Percentiles rank a stretch among this genome's conserved stretches.
These are phyloP conservation scores for Hypoxylon rickii DNA, from an alignment of 495 filamentous ascomycete genomes.

Conservation along the genomic window DNA sequence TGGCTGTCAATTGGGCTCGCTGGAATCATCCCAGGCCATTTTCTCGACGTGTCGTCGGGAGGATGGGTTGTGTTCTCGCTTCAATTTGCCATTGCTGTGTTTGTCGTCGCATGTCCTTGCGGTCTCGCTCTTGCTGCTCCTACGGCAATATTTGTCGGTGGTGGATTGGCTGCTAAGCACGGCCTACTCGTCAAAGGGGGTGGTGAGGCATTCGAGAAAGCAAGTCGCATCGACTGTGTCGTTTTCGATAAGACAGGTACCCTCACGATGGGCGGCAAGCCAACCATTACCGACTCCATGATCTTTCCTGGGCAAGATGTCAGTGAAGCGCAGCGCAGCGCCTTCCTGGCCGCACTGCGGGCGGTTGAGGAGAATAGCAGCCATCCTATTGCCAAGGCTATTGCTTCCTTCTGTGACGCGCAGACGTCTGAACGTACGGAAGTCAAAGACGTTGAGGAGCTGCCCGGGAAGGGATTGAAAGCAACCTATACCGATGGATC, in stretches of 20 bases:
- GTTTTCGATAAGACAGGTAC: slow-evolving; percentile 98
- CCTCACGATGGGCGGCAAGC: slow-evolving; percentile 81
- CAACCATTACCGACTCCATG: slow-evolving; percentile 75
- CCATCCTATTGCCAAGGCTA: slow-evolving; percentile 85
- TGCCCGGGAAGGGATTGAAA: slow-evolving; percentile 80
- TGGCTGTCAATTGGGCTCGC: slow-evolving; percentile 80
- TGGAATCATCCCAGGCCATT: slow-evolving; percentile 67
- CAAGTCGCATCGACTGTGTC: slow-evolving; percentile 80
- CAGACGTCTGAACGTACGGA: slow-evolving; percentile 41
- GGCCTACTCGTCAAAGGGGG: slow-evolving; percentile 95
- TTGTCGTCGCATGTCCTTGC: slow-evolving; percentile 94
- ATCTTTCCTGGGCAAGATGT: slow-evolving; percentile 51
- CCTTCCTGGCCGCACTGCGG: slow-evolving; percentile 57
- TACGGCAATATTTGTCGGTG: slow-evolving; percentile 90
- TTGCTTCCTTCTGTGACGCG: slow-evolving; percentile 67
- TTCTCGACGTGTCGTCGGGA: slow-evolving; percentile 66
- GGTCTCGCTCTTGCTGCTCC: slow-evolving; percentile 91
- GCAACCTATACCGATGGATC: slow-evolving; percentile 62
- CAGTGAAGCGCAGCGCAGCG: slow-evolving; percentile 14
- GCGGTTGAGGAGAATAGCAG: slow-evolving; percentile 80
- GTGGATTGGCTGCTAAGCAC: slow-evolving; percentile 82
- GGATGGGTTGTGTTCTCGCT: slow-evolving; percentile 88
- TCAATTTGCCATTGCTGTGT: slow-evolving; percentile 92
- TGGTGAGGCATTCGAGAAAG: slow-evolving; percentile 94
- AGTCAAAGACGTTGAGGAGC: slow-evolving; percentile 66